Base-by-base conservation (phyloP, 2,329 filamentous ascomycete species). In the Fusarium oxysporum region DNA sequence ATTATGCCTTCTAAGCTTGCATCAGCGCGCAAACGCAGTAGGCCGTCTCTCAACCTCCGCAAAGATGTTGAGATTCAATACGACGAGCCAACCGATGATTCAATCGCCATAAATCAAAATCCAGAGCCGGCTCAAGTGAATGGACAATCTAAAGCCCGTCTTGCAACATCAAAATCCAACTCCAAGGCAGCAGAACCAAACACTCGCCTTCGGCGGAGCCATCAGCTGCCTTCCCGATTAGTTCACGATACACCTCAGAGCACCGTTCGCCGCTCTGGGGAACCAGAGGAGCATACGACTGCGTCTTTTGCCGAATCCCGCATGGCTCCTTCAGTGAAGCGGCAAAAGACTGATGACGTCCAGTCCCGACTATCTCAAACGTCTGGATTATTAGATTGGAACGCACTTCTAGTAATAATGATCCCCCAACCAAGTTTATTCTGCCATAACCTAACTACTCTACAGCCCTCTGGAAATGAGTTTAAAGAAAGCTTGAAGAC, bases 401-500 rank as follows among this genome's bases (percentile, higher is more conserved):
- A 44, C 17, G 16, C 14, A 4, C 25, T 40, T 30, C 25, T 44
- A 2, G 58, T 61, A 32, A 44, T 21, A 5, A 47, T 1, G 3
- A 10, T 13, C 0, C 14, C 6, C 10, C 7, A 7, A 30, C 4
- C 8, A 2, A 3, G 7, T 19, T 16, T 2, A n/a, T 9, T 35
- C 11, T 16, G 23, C 6, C 14, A 21, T 11, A 14, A 9, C 8
- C 5, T 43, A 56, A 51, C 48, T 32, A 14, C 19, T 9, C 5
- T 32, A 3, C 28, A 32, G 44, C 44, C 44, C 28, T 28, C 43
- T 10, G 23, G 43, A 7, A 13, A 45, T 28, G 14, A 28, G 11
- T 45, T 45, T 6, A 28, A 8, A 45, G 23, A 14, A 45, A 45
- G 43, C 43, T 45, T 45, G 9, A 12, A 45, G 8, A 9, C 9